phyloP scores from a whole-genome alignment of 2,329 filamentous ascomycete genomes.

The Dactylellina sp. region DNA sequence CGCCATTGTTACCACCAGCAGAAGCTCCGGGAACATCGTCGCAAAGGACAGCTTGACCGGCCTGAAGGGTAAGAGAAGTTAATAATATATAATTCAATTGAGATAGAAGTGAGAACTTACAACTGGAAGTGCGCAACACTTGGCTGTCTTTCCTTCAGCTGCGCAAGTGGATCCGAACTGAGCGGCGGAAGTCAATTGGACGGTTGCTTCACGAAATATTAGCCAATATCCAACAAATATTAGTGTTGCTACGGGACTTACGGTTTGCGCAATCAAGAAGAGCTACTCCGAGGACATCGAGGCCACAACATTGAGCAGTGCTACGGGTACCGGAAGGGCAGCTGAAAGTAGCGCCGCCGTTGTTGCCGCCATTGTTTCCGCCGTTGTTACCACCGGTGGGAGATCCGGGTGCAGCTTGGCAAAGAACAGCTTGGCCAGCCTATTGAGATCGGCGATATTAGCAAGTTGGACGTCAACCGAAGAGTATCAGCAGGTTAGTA shows the following conservation, averaged over 20 bases:
- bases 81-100: no score
- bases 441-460: not conserved
- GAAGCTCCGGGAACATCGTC: not conserved
- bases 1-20: not conserved
- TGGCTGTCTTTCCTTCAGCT: not conserved
- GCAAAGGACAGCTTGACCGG: not conserved
- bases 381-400: not conserved
- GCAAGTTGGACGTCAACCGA: no score
- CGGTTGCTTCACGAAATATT: no score
- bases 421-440: conserved; percentile 3
- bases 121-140: not conserved
- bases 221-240: no score
- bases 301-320: not conserved
- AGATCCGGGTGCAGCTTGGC: not conserved
- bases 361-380: not conserved
- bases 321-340: not conserved
- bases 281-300: not conserved
- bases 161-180: not conserved
- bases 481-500: not conserved
- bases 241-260: no score
- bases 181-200: not conserved
- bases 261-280: no score
- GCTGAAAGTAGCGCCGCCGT: not conserved
- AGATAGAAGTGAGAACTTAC: not conserved
- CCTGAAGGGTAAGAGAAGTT: no score